phyloP scores from a whole-genome alignment of 257 asterid genomes.

The Handroanthus guayacan region DNA sequence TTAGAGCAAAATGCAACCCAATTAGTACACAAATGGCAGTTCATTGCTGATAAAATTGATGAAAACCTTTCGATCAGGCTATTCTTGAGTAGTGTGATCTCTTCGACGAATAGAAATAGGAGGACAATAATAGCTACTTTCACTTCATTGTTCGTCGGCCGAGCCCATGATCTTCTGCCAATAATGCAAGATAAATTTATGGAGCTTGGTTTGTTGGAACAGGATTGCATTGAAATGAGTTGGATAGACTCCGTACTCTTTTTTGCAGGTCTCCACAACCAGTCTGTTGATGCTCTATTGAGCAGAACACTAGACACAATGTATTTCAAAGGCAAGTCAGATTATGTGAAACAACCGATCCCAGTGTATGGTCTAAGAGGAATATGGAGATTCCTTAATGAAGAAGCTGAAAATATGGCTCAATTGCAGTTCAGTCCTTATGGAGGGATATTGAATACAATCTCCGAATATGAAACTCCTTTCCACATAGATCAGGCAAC shows the following conservation, averaged over 20 bases:
- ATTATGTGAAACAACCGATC: constrained; percentile 25
- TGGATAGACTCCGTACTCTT: constrained; percentile 37
- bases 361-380: not conserved
- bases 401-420: constrained; percentile 14
- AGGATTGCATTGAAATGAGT: constrained; percentile 37
- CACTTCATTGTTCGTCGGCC: constrained; percentile 25
- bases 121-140: constrained; percentile 12
- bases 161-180: constrained; percentile 17
- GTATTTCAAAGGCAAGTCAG: constrained; percentile 35
- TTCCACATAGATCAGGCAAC: not conserved
- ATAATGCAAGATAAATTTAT: constrained; percentile 39
- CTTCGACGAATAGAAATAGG: constrained; percentile 24
- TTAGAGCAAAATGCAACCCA: not conserved
- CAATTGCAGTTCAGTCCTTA: not conserved
- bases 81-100: constrained; percentile 10
- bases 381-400: constrained; percentile 32
- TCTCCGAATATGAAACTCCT: not conserved
- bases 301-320: not conserved
- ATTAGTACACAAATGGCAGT: constrained; percentile 48
- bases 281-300: constrained; percentile 26
- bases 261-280: not conserved
- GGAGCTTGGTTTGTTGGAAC: constrained; percentile 21
- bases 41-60: constrained; percentile 44
- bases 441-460: not conserved
- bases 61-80: constrained; percentile 39